Percentiles rank a stretch among this genome's conserved stretches.
These are phyloP conservation scores for Cutaneotrichosporon sp. DNA, from an alignment of 1,284 basidiomycete species.

Conservation along the genomic window DNA sequence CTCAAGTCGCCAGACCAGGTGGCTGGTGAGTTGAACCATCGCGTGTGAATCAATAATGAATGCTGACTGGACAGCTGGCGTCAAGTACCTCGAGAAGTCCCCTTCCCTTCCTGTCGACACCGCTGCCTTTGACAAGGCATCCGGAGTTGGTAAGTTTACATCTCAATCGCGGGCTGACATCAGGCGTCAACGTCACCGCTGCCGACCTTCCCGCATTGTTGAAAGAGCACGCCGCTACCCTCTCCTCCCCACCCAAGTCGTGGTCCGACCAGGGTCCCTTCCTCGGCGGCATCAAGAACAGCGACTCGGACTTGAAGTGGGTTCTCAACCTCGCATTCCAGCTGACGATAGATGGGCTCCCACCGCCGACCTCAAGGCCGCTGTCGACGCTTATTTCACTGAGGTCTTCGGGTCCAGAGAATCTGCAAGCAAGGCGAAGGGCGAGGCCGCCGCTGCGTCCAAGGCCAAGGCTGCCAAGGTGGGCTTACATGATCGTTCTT, in stretches of 20 bases:
- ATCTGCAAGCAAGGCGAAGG: conserved; percentile 67
- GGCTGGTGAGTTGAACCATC: conserved; percentile 61
- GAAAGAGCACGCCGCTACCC: conserved; percentile 61
- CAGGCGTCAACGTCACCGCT: conserved; percentile 76
- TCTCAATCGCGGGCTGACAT: neutral
- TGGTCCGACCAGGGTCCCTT: conserved; percentile 74
- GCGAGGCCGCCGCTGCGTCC: conserved; percentile 60
- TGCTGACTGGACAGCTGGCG: conserved; percentile 61
- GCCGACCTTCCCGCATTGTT: conserved; percentile 67
- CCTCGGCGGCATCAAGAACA: conserved; percentile 68
- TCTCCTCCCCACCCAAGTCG: conserved; percentile 59
- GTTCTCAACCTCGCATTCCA: conserved; percentile 8
- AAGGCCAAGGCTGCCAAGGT: conserved; percentile 67
- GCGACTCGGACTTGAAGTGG: conserved; percentile 60
- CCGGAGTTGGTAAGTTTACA: conserved; percentile 76
- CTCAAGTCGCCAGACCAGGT: conserved; percentile 85
- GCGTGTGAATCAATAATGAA: neutral
- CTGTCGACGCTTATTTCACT: conserved; percentile 74
- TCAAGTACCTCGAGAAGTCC: conserved; percentile 70
- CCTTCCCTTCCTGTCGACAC: conserved; percentile 64
- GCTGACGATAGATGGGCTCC: conserved; percentile 71
- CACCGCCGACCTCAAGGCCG: conserved; percentile 82
- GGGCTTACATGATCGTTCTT: neutral
- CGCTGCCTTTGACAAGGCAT: conserved; percentile 72
- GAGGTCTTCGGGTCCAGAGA: conserved; percentile 76